These are phyloP conservation scores for Hymenoscyphus fructigenus DNA, from an alignment of 2,329 filamentous ascomycete genomes.

Conservation along the genomic window DNA sequence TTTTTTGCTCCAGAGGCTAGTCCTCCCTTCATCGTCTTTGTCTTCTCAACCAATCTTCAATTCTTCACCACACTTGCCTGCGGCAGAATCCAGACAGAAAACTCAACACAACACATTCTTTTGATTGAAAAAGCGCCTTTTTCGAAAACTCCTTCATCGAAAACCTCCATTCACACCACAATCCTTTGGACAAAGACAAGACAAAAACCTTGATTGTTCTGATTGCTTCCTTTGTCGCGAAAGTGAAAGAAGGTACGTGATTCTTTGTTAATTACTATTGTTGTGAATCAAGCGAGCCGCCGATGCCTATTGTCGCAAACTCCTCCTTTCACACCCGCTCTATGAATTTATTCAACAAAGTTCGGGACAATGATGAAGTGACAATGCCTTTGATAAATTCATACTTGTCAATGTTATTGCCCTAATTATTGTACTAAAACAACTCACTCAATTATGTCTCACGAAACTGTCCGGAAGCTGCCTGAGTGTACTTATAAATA, in stretches of 20 bases:
- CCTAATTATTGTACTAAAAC: background rate
- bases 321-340: background rate
- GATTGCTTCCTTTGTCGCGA: background rate
- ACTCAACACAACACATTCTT: slow-evolving; percentile 4
- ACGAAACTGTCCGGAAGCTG: background rate
- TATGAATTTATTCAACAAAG: background rate
- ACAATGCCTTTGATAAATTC: background rate
- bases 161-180: background rate
- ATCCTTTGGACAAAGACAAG: background rate
- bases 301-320: background rate
- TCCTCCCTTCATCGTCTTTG: slow-evolving; percentile 22
- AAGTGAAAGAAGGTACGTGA: slow-evolving; percentile 6
- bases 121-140: slow-evolving; percentile 6
- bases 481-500: background rate
- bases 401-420: background rate
- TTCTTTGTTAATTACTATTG: background rate
- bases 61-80: background rate
- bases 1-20: slow-evolving; percentile 22
- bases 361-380: background rate
- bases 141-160: slow-evolving; percentile 6
- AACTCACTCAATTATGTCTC: background rate
- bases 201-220: slow-evolving; percentile 8
- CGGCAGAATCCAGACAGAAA: background rate
- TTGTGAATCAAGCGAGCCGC: slow-evolving; percentile 3
- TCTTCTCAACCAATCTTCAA: background rate